These are phyloP conservation scores for Auriscalpium orientale DNA, from an alignment of 768 basidiomycete genomes.

Conservation along the genomic window DNA sequence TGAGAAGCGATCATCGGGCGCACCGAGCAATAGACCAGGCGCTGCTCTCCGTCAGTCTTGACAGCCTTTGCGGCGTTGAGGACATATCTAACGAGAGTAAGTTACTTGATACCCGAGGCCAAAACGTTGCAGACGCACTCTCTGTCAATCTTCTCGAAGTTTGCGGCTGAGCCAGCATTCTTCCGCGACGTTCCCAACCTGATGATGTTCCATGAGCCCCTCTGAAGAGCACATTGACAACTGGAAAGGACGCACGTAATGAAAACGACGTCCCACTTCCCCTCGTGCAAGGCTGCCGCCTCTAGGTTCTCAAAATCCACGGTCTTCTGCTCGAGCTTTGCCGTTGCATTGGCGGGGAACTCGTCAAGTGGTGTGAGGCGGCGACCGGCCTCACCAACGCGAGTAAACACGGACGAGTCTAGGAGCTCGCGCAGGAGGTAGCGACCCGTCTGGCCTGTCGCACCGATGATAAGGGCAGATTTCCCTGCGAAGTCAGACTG, in stretches of 20 bases:
- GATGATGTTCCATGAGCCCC: not conserved
- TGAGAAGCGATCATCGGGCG: slow-evolving; percentile 11
- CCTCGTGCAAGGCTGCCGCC: slow-evolving; percentile 39
- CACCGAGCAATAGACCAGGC: slow-evolving; percentile 66
- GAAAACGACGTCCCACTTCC: slow-evolving; percentile 67
- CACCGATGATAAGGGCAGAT: slow-evolving; percentile 63
- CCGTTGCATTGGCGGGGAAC: slow-evolving; percentile 31
- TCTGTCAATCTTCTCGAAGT: slow-evolving; percentile 71
- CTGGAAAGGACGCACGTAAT: slow-evolving; percentile 42
- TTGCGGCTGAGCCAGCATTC: slow-evolving; percentile 50
- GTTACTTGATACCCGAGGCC: not conserved
- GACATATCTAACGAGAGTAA: slow-evolving; percentile 45
- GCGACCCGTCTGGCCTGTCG: slow-evolving; percentile 62
- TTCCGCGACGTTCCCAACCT: slow-evolving; percentile 61
- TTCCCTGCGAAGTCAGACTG: slow-evolving; percentile 1
- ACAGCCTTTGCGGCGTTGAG: slow-evolving; percentile 62
- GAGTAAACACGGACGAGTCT: slow-evolving; percentile 41
- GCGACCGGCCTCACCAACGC: slow-evolving; percentile 65
- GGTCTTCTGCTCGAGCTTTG: slow-evolving; percentile 60
- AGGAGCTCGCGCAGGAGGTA: slow-evolving; percentile 56
- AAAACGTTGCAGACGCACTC: slow-evolving; percentile 34
- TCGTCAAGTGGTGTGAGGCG: slow-evolving; percentile 41
- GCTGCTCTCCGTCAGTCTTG: slow-evolving; percentile 39
- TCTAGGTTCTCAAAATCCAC: slow-evolving; percentile 63
- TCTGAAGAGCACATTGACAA: not conserved